Evolutionary conservation across 2,329 filamentous ascomycete genomes (phyloP), one percentile per base, ranked within the genome.

Genomic region (Aspergillus neoniger): DNA sequence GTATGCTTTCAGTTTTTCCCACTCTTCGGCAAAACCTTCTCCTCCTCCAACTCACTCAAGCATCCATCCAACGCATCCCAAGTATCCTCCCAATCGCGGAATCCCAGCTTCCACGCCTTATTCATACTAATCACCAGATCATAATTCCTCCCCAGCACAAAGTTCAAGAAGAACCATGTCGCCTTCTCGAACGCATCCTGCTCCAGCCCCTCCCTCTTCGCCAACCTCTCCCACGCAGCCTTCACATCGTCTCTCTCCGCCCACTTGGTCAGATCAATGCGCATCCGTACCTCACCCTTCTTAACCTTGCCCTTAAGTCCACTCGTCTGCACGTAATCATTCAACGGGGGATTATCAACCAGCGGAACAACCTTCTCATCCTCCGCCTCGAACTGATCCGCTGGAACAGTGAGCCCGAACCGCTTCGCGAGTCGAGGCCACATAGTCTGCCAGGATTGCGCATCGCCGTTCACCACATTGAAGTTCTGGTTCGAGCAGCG

Each of bases 381-480:
- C 2, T 44, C 41, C 2, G 19, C 41, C 9, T 44, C 19, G 41
- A 44, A 44, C 2, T 44, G 41, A 15, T 44, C 41, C 12, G 2
- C 19, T n/a, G 76, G 70, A 10, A 74, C 67, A 6, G 68, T 65
- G 14, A 70, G 70, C 1, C 73, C 73, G 38, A 78, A 79, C 5
- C 73, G 71, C 5, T 57, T 57, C 0, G 76, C 77, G 0, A 80
- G 52, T n/a, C 72, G 70, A 0, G 78, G 78, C 78, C 78, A 81
- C 51, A 79, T 67, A 21, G 71, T 74, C 30, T 76, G 74, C 67
- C 73, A 80, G 0, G 70, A 70, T 49, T 77, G 68, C 7, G 70
- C 68, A 30, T 77, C 74, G 6, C 77, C 76, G 41, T 80, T 79
- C 17, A 72, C 69, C 23, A 78, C 71, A 51, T 80, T 81, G 67